Conservation (phyloP, 306 rosid species). For the Glycine latifolia region DNA sequence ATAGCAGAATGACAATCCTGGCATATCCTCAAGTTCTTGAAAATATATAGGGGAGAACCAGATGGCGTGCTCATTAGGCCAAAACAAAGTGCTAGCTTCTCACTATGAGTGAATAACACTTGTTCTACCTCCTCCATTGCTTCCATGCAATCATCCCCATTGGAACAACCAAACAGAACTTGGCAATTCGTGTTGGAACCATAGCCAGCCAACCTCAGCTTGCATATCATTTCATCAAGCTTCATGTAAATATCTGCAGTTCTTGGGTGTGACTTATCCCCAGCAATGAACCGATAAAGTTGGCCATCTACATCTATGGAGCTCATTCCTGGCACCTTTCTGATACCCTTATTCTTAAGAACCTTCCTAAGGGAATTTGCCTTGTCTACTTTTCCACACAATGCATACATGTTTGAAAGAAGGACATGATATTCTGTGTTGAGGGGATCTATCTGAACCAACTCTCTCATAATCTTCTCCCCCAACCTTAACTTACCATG, state of each 20-base stretch:
- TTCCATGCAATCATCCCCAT: conserved; percentile 44
- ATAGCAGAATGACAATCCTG: conserved; percentile 79
- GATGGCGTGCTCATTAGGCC: conserved; percentile 67
- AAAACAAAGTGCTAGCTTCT: conserved; percentile 79
- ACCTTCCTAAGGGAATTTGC: conserved; percentile 65
- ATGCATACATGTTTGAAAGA: conserved; percentile 74
- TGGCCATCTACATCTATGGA: conserved; percentile 62
- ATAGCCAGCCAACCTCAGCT: conserved; percentile 68
- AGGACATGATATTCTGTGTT: conserved; percentile 70
- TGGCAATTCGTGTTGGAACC: conserved; percentile 65
- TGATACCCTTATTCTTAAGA: conserved; percentile 61
- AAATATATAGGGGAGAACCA: conserved; percentile 64
- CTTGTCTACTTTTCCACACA: conserved; percentile 61
- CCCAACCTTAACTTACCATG: conserved; percentile 66
- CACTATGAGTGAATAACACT: conserved; percentile 74
- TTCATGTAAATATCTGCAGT: conserved; percentile 57
- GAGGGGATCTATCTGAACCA: conserved; percentile 64
- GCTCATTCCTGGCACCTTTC: conserved; percentile 79
- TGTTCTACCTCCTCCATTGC: conserved; percentile 74
- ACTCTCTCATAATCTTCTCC: conserved; percentile 60
- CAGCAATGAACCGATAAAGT: conserved; percentile 72
- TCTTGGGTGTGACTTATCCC: conserved; percentile 68
- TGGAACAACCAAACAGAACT: conserved; percentile 58
- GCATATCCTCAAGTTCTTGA: conserved; percentile 78
- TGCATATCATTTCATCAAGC: conserved; percentile 68